Evolutionary conservation across 2,329 filamentous ascomycete genomes (phyloP), one percentile per base, ranked within the genome.

Genomic region (Colletotrichum falcatum): DNA sequence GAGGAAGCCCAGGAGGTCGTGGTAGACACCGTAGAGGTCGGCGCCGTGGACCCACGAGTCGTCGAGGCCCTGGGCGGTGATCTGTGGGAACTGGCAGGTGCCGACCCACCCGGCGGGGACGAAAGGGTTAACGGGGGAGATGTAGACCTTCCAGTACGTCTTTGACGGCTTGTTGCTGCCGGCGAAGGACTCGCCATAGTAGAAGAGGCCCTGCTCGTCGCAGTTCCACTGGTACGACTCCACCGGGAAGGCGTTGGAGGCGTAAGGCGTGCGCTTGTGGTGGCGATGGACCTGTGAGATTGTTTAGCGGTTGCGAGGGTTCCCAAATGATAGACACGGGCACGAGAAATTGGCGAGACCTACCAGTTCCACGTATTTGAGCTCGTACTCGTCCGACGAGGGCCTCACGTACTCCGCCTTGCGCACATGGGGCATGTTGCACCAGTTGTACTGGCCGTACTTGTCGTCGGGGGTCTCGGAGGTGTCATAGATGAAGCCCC

Each of bases 371-470:
- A 95, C 92, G 77, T 95, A 95, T 75, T 87, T 81, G 61, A 96
- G 82, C 74, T 90, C 83, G 77, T 89, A 94, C n/a, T 86, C 87
- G 0, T 80, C 73, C 1, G 82, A 75, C 1, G 82, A 75, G 0
- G 87, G 82, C 71, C 80, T 84, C 18, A 85, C 79, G 76, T 96
- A 96, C 75, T 93, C 91, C 18, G 80, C 79, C 28, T 79, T 81
- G 39, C 92, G 86, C n/a, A 93, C 91, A 81, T 95, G 94, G 0
- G 94, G 93, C 92, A 96, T 96, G 77, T 96, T 95, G 80, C 93
- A 96, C 86, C 87, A 95, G 79, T 95, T 94, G 80, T 95, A 95
- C 1, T 82, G 85, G 7, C 89, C 88, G 79, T 92, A 91, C 46
- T 83, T 74, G 0, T 80, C 77, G 64, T 84, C 81, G 0, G 92